Evolutionary conservation across 2,329 filamentous ascomycete species (phyloP).

Genomic region (Exserohilum turcica): DNA sequence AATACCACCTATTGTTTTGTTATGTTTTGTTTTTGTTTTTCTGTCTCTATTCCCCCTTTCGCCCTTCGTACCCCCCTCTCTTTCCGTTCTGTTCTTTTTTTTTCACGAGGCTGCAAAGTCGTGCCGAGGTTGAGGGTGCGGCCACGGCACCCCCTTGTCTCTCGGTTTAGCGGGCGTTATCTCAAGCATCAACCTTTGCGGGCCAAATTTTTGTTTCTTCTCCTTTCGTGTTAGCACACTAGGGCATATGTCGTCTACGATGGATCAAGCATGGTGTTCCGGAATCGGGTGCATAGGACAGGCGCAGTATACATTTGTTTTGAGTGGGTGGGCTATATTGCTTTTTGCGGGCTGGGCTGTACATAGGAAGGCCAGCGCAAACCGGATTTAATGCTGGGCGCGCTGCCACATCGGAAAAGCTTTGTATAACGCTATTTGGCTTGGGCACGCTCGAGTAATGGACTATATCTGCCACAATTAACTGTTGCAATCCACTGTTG

Average conservation of each 20-base stretch:
- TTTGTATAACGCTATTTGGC: neutral
- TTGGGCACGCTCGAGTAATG: slow-evolving; percentile 13
- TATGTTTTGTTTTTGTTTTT: slow-evolving; percentile 12
- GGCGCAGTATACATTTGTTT: slow-evolving; percentile 22
- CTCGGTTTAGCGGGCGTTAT: slow-evolving; percentile 32
- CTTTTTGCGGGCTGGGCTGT: slow-evolving; percentile 7
- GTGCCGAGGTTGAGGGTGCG: slow-evolving; percentile 3
- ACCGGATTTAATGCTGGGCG: slow-evolving; percentile 4
- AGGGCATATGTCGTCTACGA: slow-evolving; percentile 19
- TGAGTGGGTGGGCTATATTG: slow-evolving; percentile 12
- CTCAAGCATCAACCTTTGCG: slow-evolving; percentile 31
- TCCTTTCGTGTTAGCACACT: slow-evolving; percentile 31
- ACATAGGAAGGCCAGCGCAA: slow-evolving; percentile 8
- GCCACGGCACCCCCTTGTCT: slow-evolving; percentile 6
- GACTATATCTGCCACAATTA: slow-evolving; percentile 6
- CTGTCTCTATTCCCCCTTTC: no score
- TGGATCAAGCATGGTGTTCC: slow-evolving; percentile 26
- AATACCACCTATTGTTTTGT: slow-evolving; percentile 10
- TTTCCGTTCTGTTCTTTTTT: slow-evolving; percentile 1
- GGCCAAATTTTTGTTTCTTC: slow-evolving; percentile 33
- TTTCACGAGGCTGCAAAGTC: slow-evolving; percentile 6
- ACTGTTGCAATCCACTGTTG: no score
- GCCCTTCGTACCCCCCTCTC: no score
- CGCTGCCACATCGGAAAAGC: slow-evolving; percentile 9
- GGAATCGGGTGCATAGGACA: slow-evolving; percentile 25